Percentiles rank a stretch among this genome's conserved stretches.
phyloP scores from a whole-genome alignment of 2,329 filamentous ascomycete genomes.

The Ascochyta fabae region DNA sequence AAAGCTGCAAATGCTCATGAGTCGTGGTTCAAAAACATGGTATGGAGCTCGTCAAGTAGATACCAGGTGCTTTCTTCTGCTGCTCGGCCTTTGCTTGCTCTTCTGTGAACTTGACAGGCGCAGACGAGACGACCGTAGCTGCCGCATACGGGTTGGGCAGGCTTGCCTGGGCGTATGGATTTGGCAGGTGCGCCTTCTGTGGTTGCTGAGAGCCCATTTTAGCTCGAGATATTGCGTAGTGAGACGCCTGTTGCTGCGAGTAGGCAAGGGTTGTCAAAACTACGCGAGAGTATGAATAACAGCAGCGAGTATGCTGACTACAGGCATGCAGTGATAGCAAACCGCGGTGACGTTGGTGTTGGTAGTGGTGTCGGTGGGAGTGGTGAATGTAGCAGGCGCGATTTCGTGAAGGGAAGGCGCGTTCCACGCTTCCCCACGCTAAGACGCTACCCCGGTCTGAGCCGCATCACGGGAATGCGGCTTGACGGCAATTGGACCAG shows the following conservation, averaged over 20 bases:
- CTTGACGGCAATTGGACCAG: conserved; percentile 14
- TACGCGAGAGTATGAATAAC: neutral
- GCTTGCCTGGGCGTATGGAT: conserved; percentile 35
- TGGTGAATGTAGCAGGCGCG: conserved; percentile 5
- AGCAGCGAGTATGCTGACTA: neutral
- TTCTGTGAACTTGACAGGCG: conserved; percentile 37
- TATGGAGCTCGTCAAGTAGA: conserved; percentile 32
- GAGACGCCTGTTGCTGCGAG: conserved; percentile 3
- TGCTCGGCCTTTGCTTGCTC: conserved; percentile 42
- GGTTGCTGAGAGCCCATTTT: conserved; percentile 34
- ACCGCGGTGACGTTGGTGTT: neutral
- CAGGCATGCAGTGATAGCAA: neutral
- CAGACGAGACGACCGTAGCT: conserved; percentile 35
- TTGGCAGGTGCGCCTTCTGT: conserved; percentile 34
- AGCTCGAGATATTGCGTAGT: conserved; percentile 15
- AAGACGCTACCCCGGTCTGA: conserved; percentile 3
- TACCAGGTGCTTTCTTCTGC: conserved; percentile 45
- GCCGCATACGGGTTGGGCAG: conserved; percentile 39
- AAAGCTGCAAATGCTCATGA: conserved; percentile 41
- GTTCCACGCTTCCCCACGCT: conserved; percentile 16
- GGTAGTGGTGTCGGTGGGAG: neutral
- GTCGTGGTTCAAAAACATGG: conserved; percentile 31
- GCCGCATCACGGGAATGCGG: conserved; percentile 8
- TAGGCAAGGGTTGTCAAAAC: neutral
- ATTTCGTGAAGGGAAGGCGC: conserved; percentile 10